phyloP scores from a whole-genome alignment of 1,284 basidiomycete species.

The Coriolopsis trogii region DNA sequence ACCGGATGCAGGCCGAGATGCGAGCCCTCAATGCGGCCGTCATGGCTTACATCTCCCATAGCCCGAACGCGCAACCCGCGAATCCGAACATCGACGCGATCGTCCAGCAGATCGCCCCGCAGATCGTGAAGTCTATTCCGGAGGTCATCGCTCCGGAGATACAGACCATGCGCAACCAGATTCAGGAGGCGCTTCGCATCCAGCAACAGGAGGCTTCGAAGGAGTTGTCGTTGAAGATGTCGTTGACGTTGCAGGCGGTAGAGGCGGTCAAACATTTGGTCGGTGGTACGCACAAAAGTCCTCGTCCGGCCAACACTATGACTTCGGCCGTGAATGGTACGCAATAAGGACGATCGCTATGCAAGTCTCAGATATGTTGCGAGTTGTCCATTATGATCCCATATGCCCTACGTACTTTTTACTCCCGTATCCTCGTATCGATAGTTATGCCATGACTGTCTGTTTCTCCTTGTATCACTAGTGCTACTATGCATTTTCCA shows the following conservation, averaged over 20 bases:
- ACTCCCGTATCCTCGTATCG: too few species aligned
- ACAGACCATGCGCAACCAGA: constrained; percentile 10
- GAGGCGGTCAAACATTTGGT: constrained; percentile 11
- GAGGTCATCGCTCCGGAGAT: constrained; percentile 14
- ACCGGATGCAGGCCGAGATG: constrained; percentile 21
- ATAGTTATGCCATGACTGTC: too few species aligned
- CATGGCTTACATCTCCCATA: constrained; percentile 14
- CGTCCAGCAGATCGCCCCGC: constrained; percentile 12
- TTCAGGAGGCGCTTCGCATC: constrained; percentile 10
- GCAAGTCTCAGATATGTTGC: too few species aligned
- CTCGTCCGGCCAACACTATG: too few species aligned
- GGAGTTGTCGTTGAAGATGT: constrained; percentile 16
- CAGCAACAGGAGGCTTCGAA: constrained; percentile 13
- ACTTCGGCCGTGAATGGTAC: too few species aligned
- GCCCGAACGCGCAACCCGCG: constrained; percentile 2
- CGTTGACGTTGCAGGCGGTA: constrained; percentile 10
- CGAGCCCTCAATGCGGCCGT: constrained; percentile 23
- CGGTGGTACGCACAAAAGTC: neutral
- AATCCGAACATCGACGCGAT: constrained; percentile 9
- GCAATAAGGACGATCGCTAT: too few species aligned
- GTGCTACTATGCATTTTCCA: too few species aligned
- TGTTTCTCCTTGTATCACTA: too few species aligned
- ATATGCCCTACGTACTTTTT: too few species aligned
- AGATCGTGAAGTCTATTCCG: constrained; percentile 13
- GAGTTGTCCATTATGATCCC: too few species aligned